Percentiles rank a stretch among this genome's conserved stretches.
Conservation (phyloP, 371 early-diverging fungal species). For the Circinella umbellata region DNA sequence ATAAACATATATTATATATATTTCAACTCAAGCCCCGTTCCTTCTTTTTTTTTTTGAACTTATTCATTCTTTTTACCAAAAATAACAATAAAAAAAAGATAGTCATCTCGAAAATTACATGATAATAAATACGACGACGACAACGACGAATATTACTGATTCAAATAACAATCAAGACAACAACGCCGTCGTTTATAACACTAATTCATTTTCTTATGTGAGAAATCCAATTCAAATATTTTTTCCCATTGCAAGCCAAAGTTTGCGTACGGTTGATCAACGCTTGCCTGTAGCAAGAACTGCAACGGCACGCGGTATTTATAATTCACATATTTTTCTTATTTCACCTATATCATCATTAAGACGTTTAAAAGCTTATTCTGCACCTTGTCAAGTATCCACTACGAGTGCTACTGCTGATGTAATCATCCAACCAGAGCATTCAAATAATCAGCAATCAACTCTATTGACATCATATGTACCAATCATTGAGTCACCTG, state of each 20-base stretch:
- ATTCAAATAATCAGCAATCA: neutral
- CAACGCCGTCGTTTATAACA: neutral
- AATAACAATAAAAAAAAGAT: too few species aligned
- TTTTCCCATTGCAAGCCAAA: constrained; percentile 8
- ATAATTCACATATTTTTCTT: constrained; percentile 16
- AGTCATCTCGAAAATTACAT: too few species aligned
- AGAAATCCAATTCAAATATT: constrained; percentile 1
- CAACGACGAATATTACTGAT: too few species aligned
- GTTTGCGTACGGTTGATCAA: neutral
- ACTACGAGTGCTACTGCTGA: neutral
- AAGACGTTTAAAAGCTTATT: constrained; percentile 1
- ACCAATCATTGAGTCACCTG: neutral
- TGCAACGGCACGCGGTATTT: constrained; percentile 12
- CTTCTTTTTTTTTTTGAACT: too few species aligned
- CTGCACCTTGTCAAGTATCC: neutral
- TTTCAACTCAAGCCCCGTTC: too few species aligned
- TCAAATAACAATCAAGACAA: neutral
- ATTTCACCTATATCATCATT: neutral
- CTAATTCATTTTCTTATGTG: neutral
- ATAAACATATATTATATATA: too few species aligned
- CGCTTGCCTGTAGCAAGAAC: constrained; percentile 4
- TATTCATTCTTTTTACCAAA: too few species aligned
- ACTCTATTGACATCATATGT: neutral
- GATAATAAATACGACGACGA: too few species aligned
- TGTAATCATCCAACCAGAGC: neutral